Evolutionary conservation across 257 asterid species (phyloP).

Genomic region (Scutellaria baicalensis): DNA sequence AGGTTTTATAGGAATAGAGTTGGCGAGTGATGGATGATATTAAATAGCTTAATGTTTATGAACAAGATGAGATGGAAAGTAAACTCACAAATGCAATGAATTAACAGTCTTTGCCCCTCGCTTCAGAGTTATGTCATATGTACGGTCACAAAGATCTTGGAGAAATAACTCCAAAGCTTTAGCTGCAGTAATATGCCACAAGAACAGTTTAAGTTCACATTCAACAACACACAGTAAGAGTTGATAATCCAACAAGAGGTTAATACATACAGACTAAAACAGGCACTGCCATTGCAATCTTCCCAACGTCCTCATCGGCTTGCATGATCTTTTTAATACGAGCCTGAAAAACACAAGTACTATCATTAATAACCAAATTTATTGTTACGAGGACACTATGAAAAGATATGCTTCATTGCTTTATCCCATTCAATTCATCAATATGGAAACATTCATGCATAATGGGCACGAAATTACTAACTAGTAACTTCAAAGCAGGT

Average conservation of each 20-base stretch:
- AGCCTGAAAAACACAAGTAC: slow-evolving; percentile 39
- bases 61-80: slow-evolving; percentile 3
- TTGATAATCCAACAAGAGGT: background rate
- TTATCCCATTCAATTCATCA: background rate
- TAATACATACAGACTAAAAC: slow-evolving; percentile 72
- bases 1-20: background rate
- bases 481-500: slow-evolving; percentile 6
- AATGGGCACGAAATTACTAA: background rate
- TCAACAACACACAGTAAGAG: background rate
- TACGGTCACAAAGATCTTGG: slow-evolving; percentile 93
- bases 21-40: background rate
- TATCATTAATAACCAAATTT: background rate
- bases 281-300: slow-evolving; percentile 91
- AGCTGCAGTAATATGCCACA: slow-evolving; percentile 45
- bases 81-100: slow-evolving; percentile 73
- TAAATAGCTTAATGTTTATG: background rate
- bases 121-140: slow-evolving; percentile 76
- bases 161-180: slow-evolving; percentile 85
- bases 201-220: background rate
- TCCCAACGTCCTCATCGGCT: slow-evolving; percentile 93
- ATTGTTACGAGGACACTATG: background rate
- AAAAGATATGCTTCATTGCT: background rate
- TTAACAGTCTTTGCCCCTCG: slow-evolving; percentile 90
- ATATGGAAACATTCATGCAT: background rate
- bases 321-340: slow-evolving; percentile 90